Evolutionary conservation across 192 early-diverging fungal species (phyloP), one percentile per base, ranked within the genome.

Genomic region (Phlyctochytrium bullatum): DNA sequence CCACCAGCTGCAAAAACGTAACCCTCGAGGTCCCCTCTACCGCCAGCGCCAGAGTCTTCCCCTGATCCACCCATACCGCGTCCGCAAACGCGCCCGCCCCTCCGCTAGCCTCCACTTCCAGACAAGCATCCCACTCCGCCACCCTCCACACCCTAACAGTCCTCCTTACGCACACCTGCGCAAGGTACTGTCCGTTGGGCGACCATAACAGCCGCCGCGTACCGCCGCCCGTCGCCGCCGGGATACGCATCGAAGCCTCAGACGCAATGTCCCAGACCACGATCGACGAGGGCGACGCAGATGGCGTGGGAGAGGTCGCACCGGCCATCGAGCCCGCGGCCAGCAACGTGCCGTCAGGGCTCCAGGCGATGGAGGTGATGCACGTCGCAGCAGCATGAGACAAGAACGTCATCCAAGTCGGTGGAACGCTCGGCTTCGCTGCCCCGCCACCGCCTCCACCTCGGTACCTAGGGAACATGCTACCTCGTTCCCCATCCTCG

Each of bases 191-290:
- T 6, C 54, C 54, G 27, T 57, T 25, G 6, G 12, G 20, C 12
- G 12, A 20, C 54, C 54, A 57, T 25, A 20, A 10, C 6, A 57
- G 6, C 54, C 6, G 6, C 6, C 16, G 20, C 54, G 54, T 57
- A 6, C 20, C 54, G 54, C 12, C 27, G 6, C 54, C 54, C 10
- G 27, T 25, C 12, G 12, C 54, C 14, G 27, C 16, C 12, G 20
- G 54, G 20, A 57, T 25, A 10, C 12, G 54, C 4, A 25, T 20
- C 4, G 14, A 14, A 14, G 54, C 6, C 25, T 57, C 27, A 10
- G 27, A 25, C 54, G 54, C 54, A 14, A 57, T 25, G 27, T 57
- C 54, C 54, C 54, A 57, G 27, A 57, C 25, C 12, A 57, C 10
- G 27, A 57, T 10, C 27, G 54, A 25, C 12, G 54, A 25, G 6